phyloP scores from a whole-genome alignment of 129 eudicot species.

The Centaurea solstitialis region DNA sequence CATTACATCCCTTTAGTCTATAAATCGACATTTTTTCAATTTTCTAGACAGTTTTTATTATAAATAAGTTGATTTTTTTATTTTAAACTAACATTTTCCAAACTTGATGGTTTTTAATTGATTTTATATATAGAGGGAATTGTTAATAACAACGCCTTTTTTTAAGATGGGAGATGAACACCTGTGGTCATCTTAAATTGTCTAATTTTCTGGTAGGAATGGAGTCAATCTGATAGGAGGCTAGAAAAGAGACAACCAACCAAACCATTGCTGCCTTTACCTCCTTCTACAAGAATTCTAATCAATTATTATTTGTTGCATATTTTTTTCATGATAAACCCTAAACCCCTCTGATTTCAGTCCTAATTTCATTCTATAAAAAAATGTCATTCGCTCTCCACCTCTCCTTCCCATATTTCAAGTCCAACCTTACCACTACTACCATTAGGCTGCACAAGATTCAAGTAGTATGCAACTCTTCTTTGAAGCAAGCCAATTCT shows the following conservation, averaged over 20 bases:
- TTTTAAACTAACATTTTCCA: too few relatives aligned
- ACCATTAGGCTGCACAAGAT: conserved; percentile 26
- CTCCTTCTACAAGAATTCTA: conserved; percentile 1
- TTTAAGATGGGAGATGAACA: too few relatives aligned
- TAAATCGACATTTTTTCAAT: too few relatives aligned
- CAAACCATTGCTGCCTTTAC: background rate
- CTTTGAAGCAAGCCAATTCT: conserved; percentile 30
- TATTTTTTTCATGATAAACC: conserved; percentile 2
- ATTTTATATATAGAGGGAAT: too few relatives aligned
- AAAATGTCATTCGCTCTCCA: conserved; percentile 46
- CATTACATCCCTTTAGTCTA: too few relatives aligned
- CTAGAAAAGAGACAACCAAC: background rate
- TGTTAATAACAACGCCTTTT: too few relatives aligned
- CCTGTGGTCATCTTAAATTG: background rate
- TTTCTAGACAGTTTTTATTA: too few relatives aligned
- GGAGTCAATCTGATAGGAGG: background rate
- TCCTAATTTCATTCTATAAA: conserved; percentile 7
- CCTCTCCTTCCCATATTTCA: conserved; percentile 31
- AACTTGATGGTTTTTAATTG: too few relatives aligned
- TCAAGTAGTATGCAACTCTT: conserved; percentile 36
- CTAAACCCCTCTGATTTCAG: background rate
- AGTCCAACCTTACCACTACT: background rate
- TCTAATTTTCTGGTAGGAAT: background rate
- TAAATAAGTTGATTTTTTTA: too few relatives aligned
- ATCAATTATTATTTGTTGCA: background rate